Evolutionary conservation across 805 yeast genomes (phyloP).

Genomic region (Candida yuanshanica): DNA sequence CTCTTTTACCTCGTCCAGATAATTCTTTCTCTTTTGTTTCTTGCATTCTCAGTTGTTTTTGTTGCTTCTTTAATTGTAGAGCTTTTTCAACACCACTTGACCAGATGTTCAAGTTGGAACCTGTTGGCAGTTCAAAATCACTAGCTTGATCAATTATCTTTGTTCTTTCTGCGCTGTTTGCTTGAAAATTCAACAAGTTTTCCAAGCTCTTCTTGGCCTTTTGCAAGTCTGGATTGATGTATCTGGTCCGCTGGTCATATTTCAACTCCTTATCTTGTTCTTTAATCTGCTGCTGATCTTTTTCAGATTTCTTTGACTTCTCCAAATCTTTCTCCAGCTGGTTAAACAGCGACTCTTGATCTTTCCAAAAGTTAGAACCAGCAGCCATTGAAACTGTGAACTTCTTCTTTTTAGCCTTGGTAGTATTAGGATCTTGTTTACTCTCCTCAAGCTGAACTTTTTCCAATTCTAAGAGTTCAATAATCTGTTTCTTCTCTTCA

Average conservation of each 20-base stretch:
- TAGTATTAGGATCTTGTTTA: slow-evolving; percentile 18
- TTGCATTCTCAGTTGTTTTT: slow-evolving; percentile 59
- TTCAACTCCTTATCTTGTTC: slow-evolving; percentile 40
- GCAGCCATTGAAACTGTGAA: slow-evolving; percentile 54
- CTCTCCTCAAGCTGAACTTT: slow-evolving; percentile 34
- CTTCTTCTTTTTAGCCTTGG: slow-evolving; percentile 38
- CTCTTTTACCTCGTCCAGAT: slow-evolving; percentile 68
- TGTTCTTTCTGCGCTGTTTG: slow-evolving; percentile 83
- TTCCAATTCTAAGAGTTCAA: slow-evolving; percentile 47
- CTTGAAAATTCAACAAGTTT: slow-evolving; percentile 73
- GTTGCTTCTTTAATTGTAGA: slow-evolving; percentile 79
- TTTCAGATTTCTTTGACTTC: slow-evolving; percentile 25
- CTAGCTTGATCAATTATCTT: slow-evolving; percentile 89
- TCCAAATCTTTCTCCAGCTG: slow-evolving; percentile 46
- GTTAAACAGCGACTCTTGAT: slow-evolving; percentile 61
- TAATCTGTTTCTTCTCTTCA: slow-evolving; percentile 57
- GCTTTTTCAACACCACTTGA: slow-evolving; percentile 82
- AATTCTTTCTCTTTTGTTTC: slow-evolving; percentile 54
- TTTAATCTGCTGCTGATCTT: slow-evolving; percentile 26
- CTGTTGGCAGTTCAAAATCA: slow-evolving; percentile 67
- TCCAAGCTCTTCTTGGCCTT: slow-evolving; percentile 73
- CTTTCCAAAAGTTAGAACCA: slow-evolving; percentile 59
- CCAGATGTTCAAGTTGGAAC: slow-evolving; percentile 62
- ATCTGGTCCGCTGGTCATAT: slow-evolving; percentile 34
- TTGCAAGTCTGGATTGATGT: slow-evolving; percentile 50